Evolutionary conservation across 2,329 filamentous ascomycete genomes (phyloP), one percentile per base, ranked within the genome.

Genomic region (Microcera coccophila): DNA sequence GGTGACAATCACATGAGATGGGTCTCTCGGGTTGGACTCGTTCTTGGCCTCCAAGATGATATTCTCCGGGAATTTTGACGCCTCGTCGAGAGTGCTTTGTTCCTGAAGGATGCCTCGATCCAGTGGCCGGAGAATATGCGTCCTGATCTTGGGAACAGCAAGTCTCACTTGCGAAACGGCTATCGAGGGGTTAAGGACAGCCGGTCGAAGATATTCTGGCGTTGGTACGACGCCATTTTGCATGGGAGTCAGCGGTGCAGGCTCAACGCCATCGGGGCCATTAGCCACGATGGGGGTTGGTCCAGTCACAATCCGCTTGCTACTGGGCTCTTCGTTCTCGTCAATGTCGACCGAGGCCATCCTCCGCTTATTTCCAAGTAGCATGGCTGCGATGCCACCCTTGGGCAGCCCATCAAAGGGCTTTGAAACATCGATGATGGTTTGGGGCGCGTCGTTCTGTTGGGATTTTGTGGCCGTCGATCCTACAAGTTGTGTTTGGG

Each of bases 341-440:
- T 91, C 88, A 1, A 77, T 82, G 44, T 94, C 87, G 4, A 85
- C 67, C 5, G 79, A 76, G 14, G 81, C 78, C 36, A 85, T 82
- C 59, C 93, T 95, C 19, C 93, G 79, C 68, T 97, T 98, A 62
- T 95, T 98, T 0, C 93, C 93, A 16, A 97, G 77, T 1, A 98
- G 71, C 70, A 98, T 80, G 2, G 88, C 78, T 2, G 87, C 82
- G 15, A 98, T 76, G 3, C 93, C 93, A 18, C 93, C 93, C 62
- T 87, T 89, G 0, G 93, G 93, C 32, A 97, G 74, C 1, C 91
- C 90, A 54, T 98, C 91, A 50, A 90, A 95, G 1, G 93, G 93
- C 59, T 93, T 95, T 14, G 88, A 93, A 2, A 98, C 75, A 64
- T 98, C 93, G 8, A 98, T 70, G 16, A 91, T 82, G 10, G 87